Base-by-base conservation (phyloP, 352 stramenopile genomes). In the Phytophthora sansomeana region DNA sequence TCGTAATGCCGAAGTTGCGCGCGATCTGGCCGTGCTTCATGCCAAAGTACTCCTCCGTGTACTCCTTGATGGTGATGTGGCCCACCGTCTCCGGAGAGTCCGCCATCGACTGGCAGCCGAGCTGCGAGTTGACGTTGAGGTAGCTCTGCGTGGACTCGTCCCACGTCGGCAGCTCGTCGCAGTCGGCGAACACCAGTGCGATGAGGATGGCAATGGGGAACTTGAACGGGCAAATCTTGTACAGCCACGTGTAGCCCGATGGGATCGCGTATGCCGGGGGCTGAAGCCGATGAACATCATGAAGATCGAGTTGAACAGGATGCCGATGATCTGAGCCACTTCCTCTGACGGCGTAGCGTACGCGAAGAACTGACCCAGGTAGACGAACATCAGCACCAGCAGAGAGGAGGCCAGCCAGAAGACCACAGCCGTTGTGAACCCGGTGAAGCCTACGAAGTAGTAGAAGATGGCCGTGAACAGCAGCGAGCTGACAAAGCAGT, bases 361-460 rank as follows among this genome's bases (percentile, higher is more conserved):
- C 50, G 85, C 80, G 46, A 97, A 81, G 36, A 94, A 80, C 65
- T 96, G 80, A 9, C 82, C 85, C 17, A 91, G 73, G 67, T 84
- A 95, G 5, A 83, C 89, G 43, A 82, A 77, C 58, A 83, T 64
- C 41, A 82, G 39, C 9, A 83, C 50, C 3, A 52, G 51, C 11
- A 80, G 41, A 5, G 63, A 67, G 8, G 63, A 30, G 13, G 47
- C 46, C 14, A 83, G 14, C 69, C 69, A 77, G 46, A 64, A 78
- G 10, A 64, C 16, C 11, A 78, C 51, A 14, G 26, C 56, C 0
- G 38, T 35, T 10, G 5, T 33, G 3, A 71, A 38, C 21, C 32
- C 57, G 4, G 14, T 36, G 36, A 65, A 65, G n/a, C 47, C 46
- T 6, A 65, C 57, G 9, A 65, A 43, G 1, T 28, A 29, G 47